phyloP scores from a whole-genome alignment of 2,329 filamentous ascomycete genomes.

The Cladobotryum mycophilum region DNA sequence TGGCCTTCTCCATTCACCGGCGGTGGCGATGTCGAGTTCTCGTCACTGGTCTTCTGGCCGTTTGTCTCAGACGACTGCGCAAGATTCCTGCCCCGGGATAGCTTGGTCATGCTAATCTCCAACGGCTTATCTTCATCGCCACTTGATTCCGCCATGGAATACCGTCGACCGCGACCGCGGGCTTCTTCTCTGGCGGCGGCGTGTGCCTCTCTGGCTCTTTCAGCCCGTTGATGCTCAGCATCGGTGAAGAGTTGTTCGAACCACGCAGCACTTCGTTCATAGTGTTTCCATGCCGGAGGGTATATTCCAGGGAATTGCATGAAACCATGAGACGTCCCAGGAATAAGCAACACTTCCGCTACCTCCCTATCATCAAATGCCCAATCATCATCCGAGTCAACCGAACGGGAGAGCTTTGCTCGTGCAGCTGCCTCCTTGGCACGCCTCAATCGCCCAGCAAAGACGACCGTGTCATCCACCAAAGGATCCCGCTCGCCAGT shows the following conservation, averaged over 20 bases:
- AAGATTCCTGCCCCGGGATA: conserved; percentile 29
- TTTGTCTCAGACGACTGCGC: conserved; percentile 17
- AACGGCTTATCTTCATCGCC: conserved; percentile 76
- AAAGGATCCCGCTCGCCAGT: conserved; percentile 93
- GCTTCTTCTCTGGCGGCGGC: conserved; percentile 4
- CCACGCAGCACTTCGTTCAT: conserved; percentile 73
- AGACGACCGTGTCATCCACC: conserved; percentile 95
- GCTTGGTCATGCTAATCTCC: conserved; percentile 66
- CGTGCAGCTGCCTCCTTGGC: conserved; percentile 54
- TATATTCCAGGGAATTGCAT: conserved; percentile 85
- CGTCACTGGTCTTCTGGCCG: conserved; percentile 17
- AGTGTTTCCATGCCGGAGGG: conserved; percentile 83
- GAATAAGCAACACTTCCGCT: conserved; percentile 73
- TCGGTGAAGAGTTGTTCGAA: conserved; percentile 67
- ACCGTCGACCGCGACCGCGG: conserved; percentile 19
- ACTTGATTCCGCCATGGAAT: conserved; percentile 49
- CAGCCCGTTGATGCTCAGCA: conserved; percentile 36
- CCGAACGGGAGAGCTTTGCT: conserved; percentile 9
- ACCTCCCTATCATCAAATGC: conserved; percentile 34
- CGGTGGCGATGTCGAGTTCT: conserved; percentile 8
- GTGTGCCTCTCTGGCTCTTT: conserved; percentile 14
- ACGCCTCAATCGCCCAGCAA: conserved; percentile 79
- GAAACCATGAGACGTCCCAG: conserved; percentile 89
- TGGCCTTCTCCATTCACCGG: conserved; percentile 3
- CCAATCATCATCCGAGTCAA: conserved; percentile 9